Evolutionary conservation across 2,329 filamentous ascomycete species (phyloP).

Genomic region (Chaetomiaceae sp.): DNA sequence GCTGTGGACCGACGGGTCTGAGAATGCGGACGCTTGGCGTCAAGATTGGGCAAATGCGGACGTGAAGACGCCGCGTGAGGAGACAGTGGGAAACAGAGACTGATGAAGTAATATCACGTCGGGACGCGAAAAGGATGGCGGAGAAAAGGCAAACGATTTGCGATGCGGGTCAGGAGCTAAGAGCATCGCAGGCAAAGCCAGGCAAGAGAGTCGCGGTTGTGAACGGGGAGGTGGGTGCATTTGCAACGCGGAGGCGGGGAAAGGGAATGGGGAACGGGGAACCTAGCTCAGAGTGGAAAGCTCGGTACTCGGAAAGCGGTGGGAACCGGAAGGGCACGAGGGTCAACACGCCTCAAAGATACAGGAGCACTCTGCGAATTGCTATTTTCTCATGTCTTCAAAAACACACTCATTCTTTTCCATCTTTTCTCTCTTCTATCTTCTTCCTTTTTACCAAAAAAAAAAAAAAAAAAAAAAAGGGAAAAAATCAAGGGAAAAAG

Average conservation of each 20-base stretch:
- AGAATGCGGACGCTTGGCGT: background rate
- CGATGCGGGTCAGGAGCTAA: constrained; percentile 6
- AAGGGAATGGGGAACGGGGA: constrained; percentile 15
- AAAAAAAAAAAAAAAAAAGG: no score
- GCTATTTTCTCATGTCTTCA: no score
- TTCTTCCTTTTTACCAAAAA: no score
- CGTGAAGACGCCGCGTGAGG: constrained; percentile 18
- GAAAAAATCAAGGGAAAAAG: no score
- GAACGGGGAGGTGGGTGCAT: constrained; percentile 1
- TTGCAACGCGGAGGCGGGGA: constrained; percentile 23
- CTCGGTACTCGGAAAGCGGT: constrained; percentile 1
- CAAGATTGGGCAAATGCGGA: constrained; percentile 23
- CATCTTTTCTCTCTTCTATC: no score
- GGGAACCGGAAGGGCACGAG: background rate
- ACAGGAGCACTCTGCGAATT: no score
- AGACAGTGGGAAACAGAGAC: constrained; percentile 3
- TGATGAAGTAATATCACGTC: constrained; percentile 13
- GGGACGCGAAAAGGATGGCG: constrained; percentile 20
- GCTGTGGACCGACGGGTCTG: background rate
- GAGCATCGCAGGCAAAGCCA: constrained; percentile 13
- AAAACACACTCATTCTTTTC: no score
- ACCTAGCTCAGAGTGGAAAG: constrained; percentile 20
- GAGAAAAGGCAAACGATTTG: constrained; percentile 19
- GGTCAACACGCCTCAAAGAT: background rate
- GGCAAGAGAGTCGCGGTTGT: background rate